Base-by-base conservation (phyloP, 1,139 yeast genomes). In the Debaryomyces sp. region DNA sequence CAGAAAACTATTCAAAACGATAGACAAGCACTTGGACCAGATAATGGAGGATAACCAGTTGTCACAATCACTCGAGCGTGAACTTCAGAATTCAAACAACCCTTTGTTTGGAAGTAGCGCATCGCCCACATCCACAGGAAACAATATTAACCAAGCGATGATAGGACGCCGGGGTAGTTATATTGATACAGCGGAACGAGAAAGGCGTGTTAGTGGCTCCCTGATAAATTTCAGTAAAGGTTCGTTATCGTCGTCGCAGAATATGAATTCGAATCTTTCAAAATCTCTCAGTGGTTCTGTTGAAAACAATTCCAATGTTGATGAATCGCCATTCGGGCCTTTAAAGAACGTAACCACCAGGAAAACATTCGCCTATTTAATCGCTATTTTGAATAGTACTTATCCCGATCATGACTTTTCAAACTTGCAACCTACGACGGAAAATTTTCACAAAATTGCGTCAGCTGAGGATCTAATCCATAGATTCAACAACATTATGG, bases 401-500 rank as follows among this genome's bases (percentile, higher is more conserved):
- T 94, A 89, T 63, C 98, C 99, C 0, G 99, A 94, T 64, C 96
- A 94, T 62, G 99, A 94, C 63, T 94, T 92, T 60, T 82, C 96
- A 12, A 81, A 85, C 32, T 78, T 94, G 51, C 92, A 90, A 62
- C 99, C 99, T 1, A 82, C 86, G 17, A 91, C 90, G 55, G 96
- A 94, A 45, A 76, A 76, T 52, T 76, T 76, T 49, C 77, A 71
- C 52, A 60, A 68, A 49, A 62, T 76, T 21, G 70, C 74, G 71
- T 58, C 66, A 8, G 58, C 84, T 71, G 70, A 84, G 46, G 80
- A 81, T 33, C 80, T 92, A 48, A 81, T 89, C 43, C 80, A 86
- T 45, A 82, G 85, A 46, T 87, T 94, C 60, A 91, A 91, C 64
- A 89, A 90, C 59, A 76, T 92, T 6, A 77, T 94, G 60, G 78